Percentiles rank a stretch among this genome's conserved stretches.
phyloP scores from a whole-genome alignment of 1,284 basidiomycete species.

The Hortiboletus rubellus region DNA sequence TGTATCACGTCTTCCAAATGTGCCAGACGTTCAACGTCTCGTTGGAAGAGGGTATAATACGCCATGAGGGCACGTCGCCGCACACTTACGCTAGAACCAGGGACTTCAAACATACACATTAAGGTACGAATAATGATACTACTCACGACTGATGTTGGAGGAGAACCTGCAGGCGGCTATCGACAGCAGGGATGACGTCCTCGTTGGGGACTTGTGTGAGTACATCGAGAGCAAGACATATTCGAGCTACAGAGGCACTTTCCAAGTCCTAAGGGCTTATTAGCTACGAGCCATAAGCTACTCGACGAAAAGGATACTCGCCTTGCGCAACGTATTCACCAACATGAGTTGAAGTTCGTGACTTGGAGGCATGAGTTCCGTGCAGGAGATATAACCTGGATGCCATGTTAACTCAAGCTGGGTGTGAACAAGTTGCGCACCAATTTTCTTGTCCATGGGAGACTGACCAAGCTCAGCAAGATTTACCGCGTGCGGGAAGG shows the following conservation, averaged over 20 bases:
- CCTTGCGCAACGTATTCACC: slow-evolving; percentile 79
- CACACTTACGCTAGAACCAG: slow-evolving; percentile 49
- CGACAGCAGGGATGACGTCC: slow-evolving; percentile 71
- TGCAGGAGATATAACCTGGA: slow-evolving; percentile 73
- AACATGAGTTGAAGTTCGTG: slow-evolving; percentile 80
- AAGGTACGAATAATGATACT: slow-evolving; percentile 29
- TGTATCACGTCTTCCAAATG: slow-evolving; percentile 37
- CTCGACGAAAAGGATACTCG: slow-evolving; percentile 22
- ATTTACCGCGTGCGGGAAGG: slow-evolving; percentile 68
- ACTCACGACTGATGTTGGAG: slow-evolving; percentile 75
- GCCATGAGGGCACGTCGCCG: slow-evolving; percentile 62
- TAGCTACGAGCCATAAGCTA: neutral
- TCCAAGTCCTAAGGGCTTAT: slow-evolving; percentile 58
- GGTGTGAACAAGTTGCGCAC: slow-evolving; percentile 38
- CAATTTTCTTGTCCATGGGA: slow-evolving; percentile 66
- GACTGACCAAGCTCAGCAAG: slow-evolving; percentile 65
- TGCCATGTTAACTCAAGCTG: neutral
- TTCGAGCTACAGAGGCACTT: slow-evolving; percentile 48
- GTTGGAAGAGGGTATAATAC: slow-evolving; percentile 52
- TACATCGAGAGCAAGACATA: slow-evolving; percentile 71
- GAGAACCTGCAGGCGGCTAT: slow-evolving; percentile 60
- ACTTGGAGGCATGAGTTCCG: slow-evolving; percentile 61
- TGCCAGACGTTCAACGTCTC: slow-evolving; percentile 49
- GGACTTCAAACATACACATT: slow-evolving; percentile 7
- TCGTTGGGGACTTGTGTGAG: slow-evolving; percentile 58